Conservation (phyloP, 805 yeast species). For the Metschnikowia cubensis region DNA sequence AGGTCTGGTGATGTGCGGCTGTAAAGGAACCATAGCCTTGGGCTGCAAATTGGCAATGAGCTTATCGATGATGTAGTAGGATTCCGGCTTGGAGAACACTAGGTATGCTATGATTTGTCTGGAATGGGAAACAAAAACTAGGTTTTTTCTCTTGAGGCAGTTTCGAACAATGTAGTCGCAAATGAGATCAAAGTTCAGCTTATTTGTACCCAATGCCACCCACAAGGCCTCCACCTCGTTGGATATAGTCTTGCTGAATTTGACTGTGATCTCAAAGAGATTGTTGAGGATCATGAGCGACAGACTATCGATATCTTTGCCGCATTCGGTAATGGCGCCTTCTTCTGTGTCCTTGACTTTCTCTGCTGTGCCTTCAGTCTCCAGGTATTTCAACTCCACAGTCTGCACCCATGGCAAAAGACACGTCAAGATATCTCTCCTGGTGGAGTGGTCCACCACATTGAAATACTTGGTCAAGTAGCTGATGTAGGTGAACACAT, state of each 20-base stretch:
- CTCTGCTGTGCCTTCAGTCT: slow-evolving; percentile 6
- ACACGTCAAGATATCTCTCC: slow-evolving; percentile 77
- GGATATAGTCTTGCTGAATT: slow-evolving; percentile 67
- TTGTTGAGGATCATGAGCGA: slow-evolving; percentile 72
- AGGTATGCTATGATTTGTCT: slow-evolving; percentile 79
- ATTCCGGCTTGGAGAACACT: slow-evolving; percentile 50
- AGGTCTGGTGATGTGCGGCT: slow-evolving; percentile 22
- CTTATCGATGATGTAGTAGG: slow-evolving; percentile 50
- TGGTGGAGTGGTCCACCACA: slow-evolving; percentile 49
- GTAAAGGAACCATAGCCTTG: slow-evolving; percentile 81
- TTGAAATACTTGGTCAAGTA: slow-evolving; percentile 68
- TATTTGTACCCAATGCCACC: slow-evolving; percentile 84
- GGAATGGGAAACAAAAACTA: slow-evolving; percentile 71
- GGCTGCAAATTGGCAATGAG: slow-evolving; percentile 74
- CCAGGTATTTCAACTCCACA: slow-evolving; percentile 50
- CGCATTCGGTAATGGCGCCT: neutral
- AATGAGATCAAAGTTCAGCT: slow-evolving; percentile 66
- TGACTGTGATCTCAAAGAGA: slow-evolving; percentile 78
- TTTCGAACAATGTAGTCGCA: slow-evolving; percentile 65
- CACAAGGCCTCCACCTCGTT: slow-evolving; percentile 92
- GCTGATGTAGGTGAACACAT: slow-evolving; percentile 60
- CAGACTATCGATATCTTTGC: slow-evolving; percentile 21
- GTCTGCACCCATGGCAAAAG: slow-evolving; percentile 91
- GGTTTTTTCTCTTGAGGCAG: slow-evolving; percentile 65
- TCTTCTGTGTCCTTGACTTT: slow-evolving; percentile 2